These are phyloP conservation scores for Bipolaris oryzae DNA, from an alignment of 2,329 filamentous ascomycete species.

Conservation along the genomic window DNA sequence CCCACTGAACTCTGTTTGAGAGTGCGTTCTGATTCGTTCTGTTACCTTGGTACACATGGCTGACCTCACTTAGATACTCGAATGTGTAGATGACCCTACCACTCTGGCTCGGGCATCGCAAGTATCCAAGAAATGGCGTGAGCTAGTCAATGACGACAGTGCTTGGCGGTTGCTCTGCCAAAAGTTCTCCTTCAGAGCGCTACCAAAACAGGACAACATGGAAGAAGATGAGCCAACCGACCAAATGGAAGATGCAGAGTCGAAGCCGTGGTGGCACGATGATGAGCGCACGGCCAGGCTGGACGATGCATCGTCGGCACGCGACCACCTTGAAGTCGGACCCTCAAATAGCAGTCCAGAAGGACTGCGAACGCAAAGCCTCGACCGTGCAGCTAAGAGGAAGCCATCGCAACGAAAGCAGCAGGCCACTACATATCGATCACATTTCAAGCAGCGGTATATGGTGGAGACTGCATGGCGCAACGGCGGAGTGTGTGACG, in stretches of 20 bases:
- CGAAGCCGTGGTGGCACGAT: constrained; percentile 34
- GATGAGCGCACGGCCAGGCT: constrained; percentile 34
- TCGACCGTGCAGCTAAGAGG: constrained; percentile 58
- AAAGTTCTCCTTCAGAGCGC: constrained; percentile 82
- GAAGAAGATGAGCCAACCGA: constrained; percentile 35
- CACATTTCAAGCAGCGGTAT: constrained; percentile 96
- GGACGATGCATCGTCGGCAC: constrained; percentile 30
- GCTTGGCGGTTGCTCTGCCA: constrained; percentile 98
- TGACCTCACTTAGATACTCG: constrained; percentile 71
- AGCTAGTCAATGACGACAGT: constrained; percentile 92
- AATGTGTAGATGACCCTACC: constrained; percentile 95
- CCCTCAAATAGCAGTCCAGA: constrained; percentile 56
- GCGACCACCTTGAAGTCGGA: constrained; percentile 36
- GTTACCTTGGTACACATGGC: not conserved
- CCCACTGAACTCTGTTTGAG: constrained; percentile 92
- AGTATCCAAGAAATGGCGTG: constrained; percentile 93
- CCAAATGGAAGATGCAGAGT: constrained; percentile 35
- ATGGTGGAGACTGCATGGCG: constrained; percentile 97
- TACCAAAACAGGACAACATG: constrained; percentile 55
- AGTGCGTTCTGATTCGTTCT: constrained; percentile 60
- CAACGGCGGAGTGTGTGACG: constrained; percentile 82
- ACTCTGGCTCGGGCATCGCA: constrained; percentile 92
- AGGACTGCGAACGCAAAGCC: constrained; percentile 58
- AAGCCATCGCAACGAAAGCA: constrained; percentile 52
- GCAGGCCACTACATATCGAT: constrained; percentile 84